These are phyloP conservation scores for Aspergillus sp. DNA, from an alignment of 2,329 filamentous ascomycete genomes.

Conservation along the genomic window DNA sequence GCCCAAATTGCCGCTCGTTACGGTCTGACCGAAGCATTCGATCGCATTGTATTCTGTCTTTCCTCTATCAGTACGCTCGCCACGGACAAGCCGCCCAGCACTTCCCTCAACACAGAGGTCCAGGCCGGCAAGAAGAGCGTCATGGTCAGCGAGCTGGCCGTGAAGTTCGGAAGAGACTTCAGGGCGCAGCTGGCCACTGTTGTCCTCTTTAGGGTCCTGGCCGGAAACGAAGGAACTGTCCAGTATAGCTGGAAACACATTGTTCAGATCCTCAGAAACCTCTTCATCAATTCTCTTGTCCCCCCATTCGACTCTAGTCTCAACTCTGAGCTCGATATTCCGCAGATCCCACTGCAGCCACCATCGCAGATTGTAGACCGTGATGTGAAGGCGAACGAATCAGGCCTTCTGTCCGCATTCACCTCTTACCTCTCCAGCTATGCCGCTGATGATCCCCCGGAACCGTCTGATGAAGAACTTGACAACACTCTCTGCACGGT, in stretches of 20 bases:
- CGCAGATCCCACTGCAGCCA: constrained; percentile 82
- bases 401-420: constrained; percentile 87
- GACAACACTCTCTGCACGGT: constrained; percentile 94
- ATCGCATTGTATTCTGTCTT: constrained; percentile 87
- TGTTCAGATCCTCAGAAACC: constrained; percentile 86
- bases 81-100: constrained; percentile 72
- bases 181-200: constrained; percentile 90
- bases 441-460: constrained; percentile 93
- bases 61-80: constrained; percentile 87
- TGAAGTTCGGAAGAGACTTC: constrained; percentile 91
- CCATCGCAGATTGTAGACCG: constrained; percentile 92
- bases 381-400: constrained; percentile 71
- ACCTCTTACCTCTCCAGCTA: constrained; percentile 98
- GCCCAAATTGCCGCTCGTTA: constrained; percentile 88
- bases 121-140: constrained; percentile 88
- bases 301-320: constrained; percentile 71
- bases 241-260: constrained; percentile 62
- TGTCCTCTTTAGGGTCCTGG: constrained; percentile 90
- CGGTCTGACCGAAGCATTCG: constrained; percentile 77
- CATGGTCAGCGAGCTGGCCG: constrained; percentile 97
- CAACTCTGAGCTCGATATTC: constrained; percentile 66
- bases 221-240: constrained; percentile 76
- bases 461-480: constrained; percentile 94
- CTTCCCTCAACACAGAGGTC: constrained; percentile 88
- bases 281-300: constrained; percentile 93